Conservation (phyloP, 2,329 filamentous ascomycete species). For the Westerdykella ornata region DNA sequence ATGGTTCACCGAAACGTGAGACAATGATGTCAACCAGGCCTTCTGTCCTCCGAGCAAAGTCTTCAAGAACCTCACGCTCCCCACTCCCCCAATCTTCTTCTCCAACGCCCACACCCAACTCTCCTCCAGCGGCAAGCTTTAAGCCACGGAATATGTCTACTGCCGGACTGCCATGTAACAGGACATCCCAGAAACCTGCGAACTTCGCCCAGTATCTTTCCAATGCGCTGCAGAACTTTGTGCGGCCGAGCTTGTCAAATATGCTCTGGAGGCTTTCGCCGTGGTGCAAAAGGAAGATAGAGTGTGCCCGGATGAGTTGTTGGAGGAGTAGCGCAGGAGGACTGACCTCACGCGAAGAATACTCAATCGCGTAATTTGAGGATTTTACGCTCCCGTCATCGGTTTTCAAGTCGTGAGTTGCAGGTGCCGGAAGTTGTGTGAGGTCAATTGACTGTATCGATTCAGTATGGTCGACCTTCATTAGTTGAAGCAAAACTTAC, state of each 20-base stretch:
- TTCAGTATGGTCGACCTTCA: slow-evolving; percentile 6
- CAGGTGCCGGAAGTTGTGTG: slow-evolving; percentile 58
- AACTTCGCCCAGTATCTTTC: slow-evolving; percentile 75
- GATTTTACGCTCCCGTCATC: slow-evolving; percentile 13
- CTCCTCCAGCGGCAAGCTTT: slow-evolving; percentile 82
- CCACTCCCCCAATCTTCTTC: slow-evolving; percentile 93
- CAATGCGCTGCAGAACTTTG: slow-evolving; percentile 65
- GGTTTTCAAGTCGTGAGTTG: slow-evolving; percentile 30
- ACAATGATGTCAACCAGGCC: slow-evolving; percentile 85
- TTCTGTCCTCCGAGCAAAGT: slow-evolving; percentile 70
- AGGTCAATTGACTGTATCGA: slow-evolving; percentile 65
- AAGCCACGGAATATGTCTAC: slow-evolving; percentile 73
- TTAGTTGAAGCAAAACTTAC: slow-evolving; percentile 47
- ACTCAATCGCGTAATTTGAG: slow-evolving; percentile 54
- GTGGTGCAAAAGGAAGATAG: slow-evolving; percentile 82
- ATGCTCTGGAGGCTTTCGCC: slow-evolving; percentile 65
- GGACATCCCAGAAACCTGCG: slow-evolving; percentile 68
- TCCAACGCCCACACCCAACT: slow-evolving; percentile 87
- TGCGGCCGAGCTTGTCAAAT: slow-evolving; percentile 57
- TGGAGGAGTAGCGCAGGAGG: slow-evolving; percentile 69
- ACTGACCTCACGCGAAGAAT: slow-evolving; percentile 84
- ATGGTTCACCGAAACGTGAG: slow-evolving; percentile 67
- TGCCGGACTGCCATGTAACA: slow-evolving; percentile 82
- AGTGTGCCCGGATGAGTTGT: slow-evolving; percentile 76
- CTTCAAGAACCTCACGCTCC: slow-evolving; percentile 86